Conservation (phyloP, 768 basidiomycete genomes). For the Suillus plorans region DNA sequence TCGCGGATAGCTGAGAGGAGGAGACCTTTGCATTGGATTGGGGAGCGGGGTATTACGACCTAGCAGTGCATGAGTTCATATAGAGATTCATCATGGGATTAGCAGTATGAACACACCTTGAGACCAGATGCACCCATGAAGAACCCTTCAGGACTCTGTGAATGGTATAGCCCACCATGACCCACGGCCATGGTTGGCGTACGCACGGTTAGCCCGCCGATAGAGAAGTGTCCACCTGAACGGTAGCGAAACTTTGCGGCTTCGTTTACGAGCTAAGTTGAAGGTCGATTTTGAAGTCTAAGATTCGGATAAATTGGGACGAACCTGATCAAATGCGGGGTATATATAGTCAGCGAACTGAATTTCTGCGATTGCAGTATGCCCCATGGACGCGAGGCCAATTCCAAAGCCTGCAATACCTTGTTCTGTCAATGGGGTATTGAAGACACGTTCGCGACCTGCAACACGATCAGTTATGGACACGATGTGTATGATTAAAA, state of each 20-base stretch:
- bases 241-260: conserved; percentile 92
- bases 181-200: conserved; percentile 91
- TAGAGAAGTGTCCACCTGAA: conserved; percentile 79
- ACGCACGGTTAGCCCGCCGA: conserved; percentile 80
- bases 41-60: conserved; percentile 91
- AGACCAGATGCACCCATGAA: conserved; percentile 90
- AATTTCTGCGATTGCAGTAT: conserved; percentile 93
- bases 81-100: background rate
- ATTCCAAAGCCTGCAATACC: conserved; percentile 96
- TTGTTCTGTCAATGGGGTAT: conserved; percentile 90
- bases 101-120: conserved; percentile 50
- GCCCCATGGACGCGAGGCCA: conserved; percentile 89
- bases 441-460: conserved; percentile 93
- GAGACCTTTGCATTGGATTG: conserved; percentile 94
- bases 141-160: conserved; percentile 93
- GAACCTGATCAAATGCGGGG: conserved; percentile 91
- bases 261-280: conserved; percentile 81
- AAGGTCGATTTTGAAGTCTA: background rate
- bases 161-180: conserved; percentile 92
- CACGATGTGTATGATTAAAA: background rate
- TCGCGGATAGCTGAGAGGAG: conserved; percentile 84
- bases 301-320: conserved; percentile 9
- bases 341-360: conserved; percentile 91
- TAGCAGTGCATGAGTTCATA: conserved; percentile 10
- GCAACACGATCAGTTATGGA: conserved; percentile 7